Evolutionary conservation across 2,329 filamentous ascomycete species (phyloP), one percentile per base, ranked within the genome.

Genomic region (Gyromitra esculenta): DNA sequence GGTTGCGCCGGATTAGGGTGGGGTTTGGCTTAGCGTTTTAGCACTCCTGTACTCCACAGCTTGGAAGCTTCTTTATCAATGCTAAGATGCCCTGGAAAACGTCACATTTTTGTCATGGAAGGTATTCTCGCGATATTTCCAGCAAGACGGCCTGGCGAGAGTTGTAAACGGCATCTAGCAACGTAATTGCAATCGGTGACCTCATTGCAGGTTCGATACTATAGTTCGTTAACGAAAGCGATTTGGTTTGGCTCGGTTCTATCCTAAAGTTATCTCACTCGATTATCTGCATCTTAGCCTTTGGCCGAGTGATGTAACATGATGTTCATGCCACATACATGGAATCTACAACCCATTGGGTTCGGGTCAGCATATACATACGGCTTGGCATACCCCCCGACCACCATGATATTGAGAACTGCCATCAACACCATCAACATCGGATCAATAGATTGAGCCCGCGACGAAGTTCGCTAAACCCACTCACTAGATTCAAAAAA

Each of bases 91-190:
- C 15, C 48, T 15, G 25, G 41, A 18, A 21, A 62, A 65, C 62
- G 62, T 65, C 62, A 65, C 25, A 39, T 31, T 2, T 18, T n/a
- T 65, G 45, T 65, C 62, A 65, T 65, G 13, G 18, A 35, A 4
- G 6, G 21, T 65, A 35, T 6, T 31, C 21, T 56, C 31, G 21
- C 52, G 21, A 56, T 56, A 31, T 45, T 15, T 45, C 15, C 11
- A 15, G 52, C 48, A 18, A 52, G n/a, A 2, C 1, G 8, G 48
- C 15, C 18, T n/a, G 48, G 15, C n/a, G 48, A 1, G n/a, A 52
- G 48, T 21, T 52, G 48, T 18, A 8, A 18, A 52, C 8, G 18
- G 13, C 48, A 5, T n/a, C 4, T 31, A 31, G 25, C 25, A 4
- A 31, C 2, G 25, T 31, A 31, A 11, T 18, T 52, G 5, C 18